Base-by-base conservation (phyloP, 306 rosid genomes). In the Citrullus amarus region DNA sequence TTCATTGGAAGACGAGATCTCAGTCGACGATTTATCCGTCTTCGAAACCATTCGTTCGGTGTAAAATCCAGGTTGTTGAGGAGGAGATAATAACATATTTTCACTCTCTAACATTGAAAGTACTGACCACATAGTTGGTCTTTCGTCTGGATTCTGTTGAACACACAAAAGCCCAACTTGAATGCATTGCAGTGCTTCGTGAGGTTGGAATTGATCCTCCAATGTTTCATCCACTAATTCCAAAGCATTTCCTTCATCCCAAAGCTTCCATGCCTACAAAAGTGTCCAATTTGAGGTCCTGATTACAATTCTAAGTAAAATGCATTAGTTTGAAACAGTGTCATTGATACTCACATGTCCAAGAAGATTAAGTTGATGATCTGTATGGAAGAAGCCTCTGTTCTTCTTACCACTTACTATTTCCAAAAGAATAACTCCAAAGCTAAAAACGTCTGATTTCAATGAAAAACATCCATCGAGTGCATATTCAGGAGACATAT, bases 401-500 rank as follows among this genome's bases (percentile, higher is more conserved):
- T 84, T 83, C 84, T 50, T 87, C 55, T 67, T 73, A 56, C 90
- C 90, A 78, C 87, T 87, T 20, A 89, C 34, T 58, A 87, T 85
- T 86, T 89, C 87, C 62, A 87, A 57, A 34, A 89, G 79, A 57
- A 89, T 59, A 6, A 85, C 88, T 34, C 90, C 89, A 30, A 89
- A 82, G 83, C 92, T 87, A 36, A 83, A 89, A 2, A 87, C 82
- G 44, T 89, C 90, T 0, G 82, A 89, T 77, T 87, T 85, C 0
- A 79, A 36, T 2, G 84, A 86, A 60, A 89, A 79, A 7, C 51
- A 56, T 1, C 85, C 90, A 6, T 62, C 76, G 12, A 78, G 53
- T 43, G 77, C 84, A 55, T 84, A 84, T 20, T 84, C 86, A 0
- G 86, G 89, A 2, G 89, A 80, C 85, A 89, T 84, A 14, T 89